Evolutionary conservation across 257 asterid genomes (phyloP).

Genomic region (Petrea volubilis): DNA sequence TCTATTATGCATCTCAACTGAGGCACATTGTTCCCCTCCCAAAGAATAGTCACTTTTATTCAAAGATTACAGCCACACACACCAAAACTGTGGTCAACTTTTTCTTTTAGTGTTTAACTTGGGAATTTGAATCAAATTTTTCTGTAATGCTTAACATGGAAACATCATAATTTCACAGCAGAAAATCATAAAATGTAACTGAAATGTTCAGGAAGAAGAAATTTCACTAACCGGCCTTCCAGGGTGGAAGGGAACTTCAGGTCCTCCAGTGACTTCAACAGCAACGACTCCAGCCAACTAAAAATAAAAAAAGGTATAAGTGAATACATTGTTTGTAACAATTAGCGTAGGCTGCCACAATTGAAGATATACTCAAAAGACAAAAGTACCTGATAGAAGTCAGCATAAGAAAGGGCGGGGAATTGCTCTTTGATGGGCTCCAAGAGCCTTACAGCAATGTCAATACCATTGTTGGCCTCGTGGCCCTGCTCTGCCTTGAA

Average conservation of each 20-base stretch:
- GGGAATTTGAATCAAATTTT: too few species aligned
- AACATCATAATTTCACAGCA: neutral
- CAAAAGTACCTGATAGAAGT: conserved; percentile 76
- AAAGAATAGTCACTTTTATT: too few species aligned
- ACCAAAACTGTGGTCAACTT: neutral
- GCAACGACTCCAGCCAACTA: conserved; percentile 98
- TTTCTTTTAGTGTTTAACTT: too few species aligned
- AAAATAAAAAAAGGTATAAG: neutral
- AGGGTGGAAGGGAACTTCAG: conserved; percentile 93
- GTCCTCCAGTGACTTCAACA: conserved; percentile 96
- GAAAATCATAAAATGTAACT: neutral
- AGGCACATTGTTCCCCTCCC: too few species aligned
- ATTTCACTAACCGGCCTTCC: conserved; percentile 72
- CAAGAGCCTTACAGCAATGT: conserved; percentile 77
- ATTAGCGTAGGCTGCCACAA: neutral
- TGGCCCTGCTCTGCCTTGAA: conserved; percentile 62
- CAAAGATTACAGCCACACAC: neutral
- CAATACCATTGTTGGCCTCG: conserved; percentile 78
- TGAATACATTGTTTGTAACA: neutral
- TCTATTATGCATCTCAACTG: too few species aligned
- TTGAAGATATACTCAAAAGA: too few species aligned
- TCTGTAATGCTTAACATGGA: too few species aligned
- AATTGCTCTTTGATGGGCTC: conserved; percentile 78
- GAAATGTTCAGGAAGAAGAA: neutral
- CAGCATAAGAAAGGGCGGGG: conserved; percentile 74